phyloP scores from a whole-genome alignment of 352 stramenopile genomes.

The Aphanomyces stellatus region DNA sequence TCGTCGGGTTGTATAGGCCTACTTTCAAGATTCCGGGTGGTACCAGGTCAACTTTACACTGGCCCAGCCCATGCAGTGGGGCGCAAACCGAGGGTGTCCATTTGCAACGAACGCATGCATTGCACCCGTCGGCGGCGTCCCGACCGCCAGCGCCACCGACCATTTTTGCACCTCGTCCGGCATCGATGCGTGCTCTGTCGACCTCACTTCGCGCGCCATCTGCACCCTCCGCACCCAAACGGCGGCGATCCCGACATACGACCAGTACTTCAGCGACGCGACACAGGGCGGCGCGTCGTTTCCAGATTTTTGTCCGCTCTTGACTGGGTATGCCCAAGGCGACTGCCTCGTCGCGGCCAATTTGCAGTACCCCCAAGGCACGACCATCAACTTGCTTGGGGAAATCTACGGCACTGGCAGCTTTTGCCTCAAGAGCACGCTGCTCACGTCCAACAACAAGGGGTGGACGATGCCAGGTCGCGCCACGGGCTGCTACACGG shows the following conservation, averaged over 20 bases:
- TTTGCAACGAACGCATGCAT: slow-evolving; percentile 69
- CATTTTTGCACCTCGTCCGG: slow-evolving; percentile 56
- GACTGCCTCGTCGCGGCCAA: slow-evolving; percentile 60
- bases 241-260: slow-evolving; percentile 33
- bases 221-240: slow-evolving; percentile 39
- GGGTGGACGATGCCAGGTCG: slow-evolving; percentile 48
- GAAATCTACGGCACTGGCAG: slow-evolving; percentile 67
- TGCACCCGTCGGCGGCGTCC: slow-evolving; percentile 21
- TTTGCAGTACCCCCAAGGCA: slow-evolving; percentile 33
- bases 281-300: slow-evolving; percentile 53
- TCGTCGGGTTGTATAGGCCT: slow-evolving; percentile 26
- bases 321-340: slow-evolving; percentile 51
- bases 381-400: slow-evolving; percentile 62
- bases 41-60: slow-evolving; percentile 50
- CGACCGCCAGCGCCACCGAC: slow-evolving; percentile 34
- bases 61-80: slow-evolving; percentile 55
- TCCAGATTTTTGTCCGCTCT: slow-evolving; percentile 71
- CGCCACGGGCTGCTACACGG: slow-evolving; percentile 68
- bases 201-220: slow-evolving; percentile 54
- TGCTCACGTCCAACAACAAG: slow-evolving; percentile 50
- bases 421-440: slow-evolving; percentile 56
- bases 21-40: slow-evolving; percentile 79
- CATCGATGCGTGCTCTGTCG: slow-evolving; percentile 64
- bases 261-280: slow-evolving; percentile 56
- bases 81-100: slow-evolving; percentile 44